A percentile compares a stretch with the other conserved stretches of the same genome.
Evolutionary conservation across 208 protist genomes (phyloP).

Genomic region (Wallacemonas sp.): DNA sequence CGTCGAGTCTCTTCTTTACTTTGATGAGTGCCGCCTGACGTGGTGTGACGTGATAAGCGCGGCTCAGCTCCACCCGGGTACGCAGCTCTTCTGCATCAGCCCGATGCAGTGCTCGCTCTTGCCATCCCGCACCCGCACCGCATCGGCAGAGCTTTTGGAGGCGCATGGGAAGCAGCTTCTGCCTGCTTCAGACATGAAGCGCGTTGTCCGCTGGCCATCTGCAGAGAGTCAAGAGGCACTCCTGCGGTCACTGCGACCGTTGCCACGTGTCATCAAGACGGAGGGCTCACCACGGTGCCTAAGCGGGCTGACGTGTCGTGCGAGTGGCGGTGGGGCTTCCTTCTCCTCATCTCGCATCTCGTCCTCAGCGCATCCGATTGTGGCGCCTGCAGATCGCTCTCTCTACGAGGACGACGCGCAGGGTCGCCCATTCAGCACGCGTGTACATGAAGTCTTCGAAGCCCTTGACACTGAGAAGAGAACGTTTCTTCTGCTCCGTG

Average conservation of each 20-base stretch:
- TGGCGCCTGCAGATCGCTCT: neutral
- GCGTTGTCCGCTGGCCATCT: slow-evolving; percentile 3
- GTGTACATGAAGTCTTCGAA: slow-evolving; percentile 22
- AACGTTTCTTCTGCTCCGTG: slow-evolving; percentile 42
- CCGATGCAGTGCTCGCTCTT: slow-evolving; percentile 13
- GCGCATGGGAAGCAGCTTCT: slow-evolving; percentile 2
- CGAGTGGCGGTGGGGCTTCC: no score
- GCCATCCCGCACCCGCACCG: neutral
- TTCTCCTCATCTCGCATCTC: neutral
- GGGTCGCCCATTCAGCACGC: slow-evolving; percentile 11
- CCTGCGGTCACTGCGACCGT: no score
- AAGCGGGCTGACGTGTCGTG: no score
- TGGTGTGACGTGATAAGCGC: slow-evolving; percentile 68
- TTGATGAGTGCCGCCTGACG: slow-evolving; percentile 32
- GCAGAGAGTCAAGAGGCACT: neutral
- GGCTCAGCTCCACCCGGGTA: slow-evolving; percentile 50
- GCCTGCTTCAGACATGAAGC: neutral
- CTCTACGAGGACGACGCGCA: neutral
- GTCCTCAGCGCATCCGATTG: neutral
- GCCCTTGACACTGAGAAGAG: slow-evolving; percentile 20
- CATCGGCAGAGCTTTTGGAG: neutral
- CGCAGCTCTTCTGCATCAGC: slow-evolving; percentile 60
- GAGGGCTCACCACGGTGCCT: no score
- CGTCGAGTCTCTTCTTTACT: slow-evolving; percentile 42
- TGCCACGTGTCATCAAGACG: no score